Evolutionary conservation across 768 basidiomycete genomes (phyloP), one percentile per base, ranked within the genome.

Genomic region (Pluteus cervinus): DNA sequence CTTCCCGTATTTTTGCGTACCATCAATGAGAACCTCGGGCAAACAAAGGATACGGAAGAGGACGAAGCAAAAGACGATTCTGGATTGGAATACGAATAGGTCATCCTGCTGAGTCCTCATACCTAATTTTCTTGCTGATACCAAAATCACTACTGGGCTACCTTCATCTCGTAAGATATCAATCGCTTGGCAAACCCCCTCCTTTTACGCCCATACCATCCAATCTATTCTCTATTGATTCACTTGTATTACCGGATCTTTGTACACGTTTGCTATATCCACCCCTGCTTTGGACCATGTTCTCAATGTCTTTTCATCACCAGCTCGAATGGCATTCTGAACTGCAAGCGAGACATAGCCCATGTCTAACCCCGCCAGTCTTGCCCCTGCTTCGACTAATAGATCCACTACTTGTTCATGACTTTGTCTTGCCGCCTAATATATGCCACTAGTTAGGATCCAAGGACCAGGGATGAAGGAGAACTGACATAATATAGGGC

Each of bases 401-500:
- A 73, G 46, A 24, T 79, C 71, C 2, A 87, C 86, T 4, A 78
- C 62, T 10, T 60, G 60, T 37, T 67, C 66, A 47, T 85, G 74
- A 1, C 80, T 71, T 52, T 85, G 80, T 16, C 88, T 73, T 18
- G 86, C 82, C 37, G 88, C 86, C 85, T 88, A 43, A 10, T 9
- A 40, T 17, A 16, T 30, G 14, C 25, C 15, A 16, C 20, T n/a
- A 16, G 33, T 41, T 21, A 48, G n/a, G 24, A 15, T 14, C 26
- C 21, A 37, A 40, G 40, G 9, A 18, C 26, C 15, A 1, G 12
- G 24, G 18, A 4, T 17, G 4, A 37, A 35, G 24, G 14, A 24
- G 33, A 21, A 56, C 77, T 49, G 44, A 86, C 86, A 58, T 89
- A 85, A 58, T 90, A 91, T 11, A 91, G 63, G 3, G 86, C 73